Conservation (phyloP, 2,329 filamentous ascomycete species). For the Salinomyces thailandicus region DNA sequence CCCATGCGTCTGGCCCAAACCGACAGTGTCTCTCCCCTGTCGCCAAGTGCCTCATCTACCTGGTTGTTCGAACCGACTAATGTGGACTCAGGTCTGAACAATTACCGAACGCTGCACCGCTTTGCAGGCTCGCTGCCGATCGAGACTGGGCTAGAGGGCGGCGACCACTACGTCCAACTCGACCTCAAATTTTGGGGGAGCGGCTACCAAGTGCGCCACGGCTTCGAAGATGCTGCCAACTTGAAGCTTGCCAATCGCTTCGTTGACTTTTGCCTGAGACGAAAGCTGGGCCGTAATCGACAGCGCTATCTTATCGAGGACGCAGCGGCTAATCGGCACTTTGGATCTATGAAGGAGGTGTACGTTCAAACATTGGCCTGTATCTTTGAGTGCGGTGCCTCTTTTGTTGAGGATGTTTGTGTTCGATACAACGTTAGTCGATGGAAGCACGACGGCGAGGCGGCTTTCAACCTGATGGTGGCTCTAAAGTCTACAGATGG, state of each 20-base stretch:
- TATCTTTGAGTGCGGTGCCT: slow-evolving; percentile 29
- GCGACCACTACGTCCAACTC: slow-evolving; percentile 30
- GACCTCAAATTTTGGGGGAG: slow-evolving; percentile 31
- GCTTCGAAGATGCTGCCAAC: slow-evolving; percentile 13
- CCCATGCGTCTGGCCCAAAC: slow-evolving; percentile 17
- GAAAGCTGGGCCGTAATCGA: slow-evolving; percentile 22
- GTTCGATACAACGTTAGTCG: slow-evolving; percentile 23
- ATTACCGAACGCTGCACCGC: slow-evolving; percentile 22
- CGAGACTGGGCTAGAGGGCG: slow-evolving; percentile 20
- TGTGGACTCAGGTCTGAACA: slow-evolving; percentile 25
- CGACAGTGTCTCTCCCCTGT: slow-evolving; percentile 6
- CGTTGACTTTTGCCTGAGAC: slow-evolving; percentile 24
- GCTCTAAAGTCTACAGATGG: slow-evolving; percentile 28
- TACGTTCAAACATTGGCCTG: slow-evolving; percentile 34
- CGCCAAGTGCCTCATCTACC: slow-evolving; percentile 12
- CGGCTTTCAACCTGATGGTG: slow-evolving; percentile 23
- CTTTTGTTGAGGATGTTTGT: slow-evolving; percentile 30
- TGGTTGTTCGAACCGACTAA: slow-evolving; percentile 25
- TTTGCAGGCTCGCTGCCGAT: slow-evolving; percentile 14
- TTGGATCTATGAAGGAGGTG: slow-evolving; percentile 30
- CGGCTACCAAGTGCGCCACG: slow-evolving; percentile 5
- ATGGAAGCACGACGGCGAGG: slow-evolving; percentile 23
- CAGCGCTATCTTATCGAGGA: slow-evolving; percentile 24
- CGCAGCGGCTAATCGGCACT: slow-evolving; percentile 23
- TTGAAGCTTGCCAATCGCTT: slow-evolving; percentile 25